Base-by-base conservation (phyloP, 2,329 filamentous ascomycete species). In the Penicillium aurantiogriseum region DNA sequence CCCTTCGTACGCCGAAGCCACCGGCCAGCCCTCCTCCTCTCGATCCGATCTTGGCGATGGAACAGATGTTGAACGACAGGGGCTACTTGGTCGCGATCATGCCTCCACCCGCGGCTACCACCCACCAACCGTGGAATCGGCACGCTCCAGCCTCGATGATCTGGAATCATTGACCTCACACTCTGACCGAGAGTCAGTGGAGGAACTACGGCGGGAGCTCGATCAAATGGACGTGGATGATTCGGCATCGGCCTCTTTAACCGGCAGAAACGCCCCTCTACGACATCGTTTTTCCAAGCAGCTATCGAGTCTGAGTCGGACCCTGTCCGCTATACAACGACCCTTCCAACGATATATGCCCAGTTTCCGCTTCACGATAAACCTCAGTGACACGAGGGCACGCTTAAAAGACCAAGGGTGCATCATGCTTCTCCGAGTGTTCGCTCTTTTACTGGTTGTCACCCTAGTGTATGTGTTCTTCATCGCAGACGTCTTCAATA, bases 181-280 rank as follows among this genome's bases (percentile, higher is more conserved):
- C 75, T 81, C 77, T 73, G 73, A 79, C 74, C 67, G 77, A 72
- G 66, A 78, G 79, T 76, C 89, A 63, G 79, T 80, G 49, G 85
- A 84, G 33, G 85, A 87, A 61, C 82, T 94, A 67, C 86, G 90
- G 61, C 84, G 88, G 64, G 90, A 94, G 76, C 88, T 97, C 79
- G 86, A 95, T 70, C 89, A 97, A 82, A 87, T 96, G 83, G 91
- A 95, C 65, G 85, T 95, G 42, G 84, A 91, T 67, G 91, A 95
- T 65, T 85, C 86, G 19, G 73, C 59, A 52, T 68, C 69, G 54
- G 64, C 71, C 19, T 65, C 66, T 39, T 66, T 64, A 17, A 67
- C 54, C 36, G 67, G 50, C 21, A 36, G 58, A 31, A 74, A 74
- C 59, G 74, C 77, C 29, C 72, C 75, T 45, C 69, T 83, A 64